Evolutionary conservation across 2,329 filamentous ascomycete species (phyloP), one percentile per base, ranked within the genome.

Genomic region (Blastomyces gilchristii): DNA sequence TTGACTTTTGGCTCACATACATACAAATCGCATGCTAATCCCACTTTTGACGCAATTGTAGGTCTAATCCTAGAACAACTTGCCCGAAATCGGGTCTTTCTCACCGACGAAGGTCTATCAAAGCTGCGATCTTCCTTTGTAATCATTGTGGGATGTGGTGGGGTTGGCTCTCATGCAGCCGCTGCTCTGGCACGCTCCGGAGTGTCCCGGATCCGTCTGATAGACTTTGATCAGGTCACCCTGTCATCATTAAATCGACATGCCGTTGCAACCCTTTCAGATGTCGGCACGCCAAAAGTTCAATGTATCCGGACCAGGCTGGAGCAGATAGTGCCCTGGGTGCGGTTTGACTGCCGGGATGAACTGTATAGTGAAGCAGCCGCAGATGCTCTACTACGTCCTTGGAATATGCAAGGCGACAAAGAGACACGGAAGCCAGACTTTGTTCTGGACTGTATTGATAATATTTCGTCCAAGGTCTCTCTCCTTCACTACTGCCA

Each of bases 211-310:
- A 82, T 99, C 62, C 87, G 94, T 0, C 83, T 99, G 47, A 86
- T 99, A 68, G 94, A 99, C 75, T 99, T 99, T 73, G 94, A 99
- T 74, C 94, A 99, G 81, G 93, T 99, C 43, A 96, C 92, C 0
- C 81, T 99, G 54, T 96, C 90, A 67, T 96, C 91, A 2, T 79
- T 99, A 62, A 99, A 99, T 75, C 82, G 94, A n/a, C 94, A 99
- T 76, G 91, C 94, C 9, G 88, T 99, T 0, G 94, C 94, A 5
- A 97, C 93, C 0, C 81, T 97, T 7, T 90, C 91, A 18, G 94
- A 99, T 71, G 94, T 99, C 1, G 94, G 94, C 31, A 91, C 88
- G 14, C 86, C 92, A 9, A 99, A 99, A 77, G 94, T 99, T 1
- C 84, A 89, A 63, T 94, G 90, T 69, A 84, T 99, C 60, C 83